phyloP scores from a whole-genome alignment of 208 protist species.

The Leishmania lainsoni region DNA sequence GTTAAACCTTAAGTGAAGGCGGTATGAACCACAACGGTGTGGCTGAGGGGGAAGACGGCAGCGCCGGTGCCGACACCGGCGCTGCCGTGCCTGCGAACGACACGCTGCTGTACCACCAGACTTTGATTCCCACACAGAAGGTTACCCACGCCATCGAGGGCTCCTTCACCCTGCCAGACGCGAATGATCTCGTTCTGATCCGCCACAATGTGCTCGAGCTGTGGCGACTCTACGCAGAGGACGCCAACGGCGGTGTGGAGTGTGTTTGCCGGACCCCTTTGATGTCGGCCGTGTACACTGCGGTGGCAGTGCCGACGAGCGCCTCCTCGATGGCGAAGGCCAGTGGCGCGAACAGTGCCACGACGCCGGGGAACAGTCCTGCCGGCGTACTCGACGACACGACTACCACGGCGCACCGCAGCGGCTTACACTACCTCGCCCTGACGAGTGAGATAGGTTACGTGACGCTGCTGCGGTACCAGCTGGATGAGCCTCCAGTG shows the following conservation, averaged over 20 bases:
- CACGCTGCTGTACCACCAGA: conserved; percentile 81
- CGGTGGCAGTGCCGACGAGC: conserved; percentile 68
- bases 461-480: conserved; percentile 95
- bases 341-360: not conserved
- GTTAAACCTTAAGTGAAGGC: not conserved
- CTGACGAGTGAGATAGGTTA: conserved; percentile 95
- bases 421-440: conserved; percentile 91
- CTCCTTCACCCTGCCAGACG: conserved; percentile 73
- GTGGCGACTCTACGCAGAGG: conserved; percentile 63
- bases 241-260: conserved; percentile 44
- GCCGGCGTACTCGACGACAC: conserved; percentile 21
- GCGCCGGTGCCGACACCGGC: not conserved
- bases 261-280: conserved; percentile 70
- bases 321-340: conserved; percentile 28
- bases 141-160: conserved; percentile 75
- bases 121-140: conserved; percentile 76
- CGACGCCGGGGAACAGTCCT: not conserved
- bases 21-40: conserved; percentile 1
- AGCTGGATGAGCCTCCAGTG: conserved; percentile 65
- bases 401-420: conserved; percentile 19
- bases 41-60: not conserved
- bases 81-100: conserved; percentile 31
- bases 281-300: conserved; percentile 59
- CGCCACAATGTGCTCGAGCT: conserved; percentile 74
- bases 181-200: conserved; percentile 68